Conservation (phyloP, 371 early-diverging fungal genomes). For the Mucor plumbeus region DNA sequence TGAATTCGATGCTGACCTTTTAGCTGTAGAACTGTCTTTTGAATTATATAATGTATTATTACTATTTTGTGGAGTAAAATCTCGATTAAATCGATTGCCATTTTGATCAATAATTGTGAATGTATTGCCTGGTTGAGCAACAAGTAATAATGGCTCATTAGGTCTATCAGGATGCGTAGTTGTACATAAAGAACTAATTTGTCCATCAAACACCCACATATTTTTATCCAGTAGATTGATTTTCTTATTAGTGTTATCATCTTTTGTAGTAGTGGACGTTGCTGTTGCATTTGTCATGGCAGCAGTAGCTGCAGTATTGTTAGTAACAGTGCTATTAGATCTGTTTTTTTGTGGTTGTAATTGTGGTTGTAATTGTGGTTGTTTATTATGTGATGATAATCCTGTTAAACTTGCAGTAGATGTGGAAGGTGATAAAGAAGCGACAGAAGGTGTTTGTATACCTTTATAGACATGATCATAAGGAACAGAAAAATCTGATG, state of each 20-base stretch:
- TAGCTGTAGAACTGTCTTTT: neutral
- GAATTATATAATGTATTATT: neutral
- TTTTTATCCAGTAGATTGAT: conserved; percentile 51
- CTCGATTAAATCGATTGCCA: conserved; percentile 58
- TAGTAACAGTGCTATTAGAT: neutral
- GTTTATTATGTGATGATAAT: neutral
- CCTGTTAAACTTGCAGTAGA: conserved; percentile 20
- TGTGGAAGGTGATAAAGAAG: conserved; percentile 28
- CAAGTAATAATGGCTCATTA: conserved; percentile 54
- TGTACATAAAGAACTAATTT: conserved; percentile 52
- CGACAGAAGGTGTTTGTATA: conserved; percentile 19
- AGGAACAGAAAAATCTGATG: conserved; percentile 12
- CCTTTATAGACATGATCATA: conserved; percentile 23
- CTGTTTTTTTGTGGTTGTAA: neutral
- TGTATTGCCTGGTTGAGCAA: conserved; percentile 68
- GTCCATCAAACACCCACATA: conserved; percentile 68
- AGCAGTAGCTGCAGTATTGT: neutral
- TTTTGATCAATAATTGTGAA: conserved; percentile 64
- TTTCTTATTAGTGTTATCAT: conserved; percentile 18
- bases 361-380: neutral
- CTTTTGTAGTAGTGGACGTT: neutral
- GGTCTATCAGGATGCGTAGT: conserved; percentile 48
- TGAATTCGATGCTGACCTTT: neutral
- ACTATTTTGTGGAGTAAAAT: conserved; percentile 46
- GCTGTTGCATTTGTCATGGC: neutral